Percentiles rank a stretch among this genome's conserved stretches.
Conservation (phyloP, 345 rosid genomes). For the Corchorus capsularis region DNA sequence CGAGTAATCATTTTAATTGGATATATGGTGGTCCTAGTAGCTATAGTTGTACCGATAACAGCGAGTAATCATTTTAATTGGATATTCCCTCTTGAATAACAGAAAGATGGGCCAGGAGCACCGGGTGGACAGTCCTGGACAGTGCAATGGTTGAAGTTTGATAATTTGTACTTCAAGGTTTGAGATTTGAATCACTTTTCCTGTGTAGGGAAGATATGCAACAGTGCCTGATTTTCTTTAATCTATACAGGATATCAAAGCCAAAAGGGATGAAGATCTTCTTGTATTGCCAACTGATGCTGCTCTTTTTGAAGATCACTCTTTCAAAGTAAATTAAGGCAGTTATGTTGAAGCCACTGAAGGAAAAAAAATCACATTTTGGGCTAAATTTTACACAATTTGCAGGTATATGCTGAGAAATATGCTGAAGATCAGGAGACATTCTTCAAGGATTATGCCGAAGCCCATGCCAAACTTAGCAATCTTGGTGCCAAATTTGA, state of each 20-base stretch:
- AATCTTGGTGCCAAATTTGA: constrained; percentile 91
- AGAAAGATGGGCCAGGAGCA: constrained; percentile 97
- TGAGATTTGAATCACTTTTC: constrained; percentile 24
- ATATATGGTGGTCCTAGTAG: no score
- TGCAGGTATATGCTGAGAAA: constrained; percentile 87
- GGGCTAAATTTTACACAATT: constrained; percentile 21
- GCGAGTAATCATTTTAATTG: constrained; percentile 17
- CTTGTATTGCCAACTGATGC: constrained; percentile 94
- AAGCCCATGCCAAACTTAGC: constrained; percentile 97
- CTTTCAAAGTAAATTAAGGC: constrained; percentile 69
- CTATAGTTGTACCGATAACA: background rate
- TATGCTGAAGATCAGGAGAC: constrained; percentile 83
- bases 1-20: constrained; percentile 18
- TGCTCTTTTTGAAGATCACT: constrained; percentile 84
- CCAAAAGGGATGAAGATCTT: constrained; percentile 69
- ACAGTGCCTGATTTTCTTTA: constrained; percentile 19
- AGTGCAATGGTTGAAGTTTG: constrained; percentile 89
- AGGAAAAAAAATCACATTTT: background rate
- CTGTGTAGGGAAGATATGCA: background rate
- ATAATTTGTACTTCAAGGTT: constrained; percentile 97
- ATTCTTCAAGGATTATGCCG: constrained; percentile 91
- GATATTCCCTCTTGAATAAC: constrained; percentile 29
- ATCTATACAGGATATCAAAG: constrained; percentile 71
- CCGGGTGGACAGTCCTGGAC: constrained; percentile 99
- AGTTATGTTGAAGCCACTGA: constrained; percentile 10